A percentile compares a stretch with the other conserved stretches of the same genome.
Conservation (phyloP, 75 land plant genomes). For the Pinus tabuliformis region DNA sequence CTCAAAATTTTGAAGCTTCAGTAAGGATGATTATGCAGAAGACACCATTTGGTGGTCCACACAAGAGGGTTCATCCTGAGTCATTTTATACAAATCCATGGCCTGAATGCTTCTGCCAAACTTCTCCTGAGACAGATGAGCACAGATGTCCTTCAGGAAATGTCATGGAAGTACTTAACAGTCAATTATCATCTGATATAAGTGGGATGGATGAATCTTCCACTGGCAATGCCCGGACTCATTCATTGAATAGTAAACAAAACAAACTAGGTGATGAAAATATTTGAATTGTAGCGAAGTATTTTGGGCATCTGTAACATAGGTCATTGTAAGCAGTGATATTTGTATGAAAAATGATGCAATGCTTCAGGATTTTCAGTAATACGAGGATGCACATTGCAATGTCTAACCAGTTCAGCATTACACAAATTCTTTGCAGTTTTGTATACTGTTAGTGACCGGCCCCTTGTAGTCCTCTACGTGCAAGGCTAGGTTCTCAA, state of each 20-base stretch:
- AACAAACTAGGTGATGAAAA: neutral
- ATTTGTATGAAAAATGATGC: neutral
- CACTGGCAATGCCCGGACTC: neutral
- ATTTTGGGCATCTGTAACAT: constrained; percentile 3
- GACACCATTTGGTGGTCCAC: constrained; percentile 70
- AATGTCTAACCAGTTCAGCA: neutral
- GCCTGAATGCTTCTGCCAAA: constrained; percentile 96
- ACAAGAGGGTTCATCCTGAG: constrained; percentile 61
- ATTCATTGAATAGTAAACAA: neutral
- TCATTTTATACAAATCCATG: constrained; percentile 98
- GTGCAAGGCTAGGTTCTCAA: too few relatives aligned
- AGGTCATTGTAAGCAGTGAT: neutral
- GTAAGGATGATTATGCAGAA: constrained; percentile 62
- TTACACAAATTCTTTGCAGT: too few relatives aligned
- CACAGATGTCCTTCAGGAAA: constrained; percentile 56
- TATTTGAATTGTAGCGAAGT: neutral
- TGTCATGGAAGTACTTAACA: constrained; percentile 29
- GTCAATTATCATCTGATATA: constrained; percentile 23
- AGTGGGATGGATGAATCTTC: neutral
- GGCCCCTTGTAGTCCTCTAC: too few relatives aligned
- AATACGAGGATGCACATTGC: neutral
- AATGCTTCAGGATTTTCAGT: neutral
- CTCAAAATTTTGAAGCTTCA: constrained; percentile 54
- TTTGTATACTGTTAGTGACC: too few relatives aligned
- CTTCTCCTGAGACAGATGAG: constrained; percentile 22